Evolutionary conservation across 257 asterid species (phyloP), one percentile per base, ranked within the genome.

Genomic region (Solanum lycopersicoides): DNA sequence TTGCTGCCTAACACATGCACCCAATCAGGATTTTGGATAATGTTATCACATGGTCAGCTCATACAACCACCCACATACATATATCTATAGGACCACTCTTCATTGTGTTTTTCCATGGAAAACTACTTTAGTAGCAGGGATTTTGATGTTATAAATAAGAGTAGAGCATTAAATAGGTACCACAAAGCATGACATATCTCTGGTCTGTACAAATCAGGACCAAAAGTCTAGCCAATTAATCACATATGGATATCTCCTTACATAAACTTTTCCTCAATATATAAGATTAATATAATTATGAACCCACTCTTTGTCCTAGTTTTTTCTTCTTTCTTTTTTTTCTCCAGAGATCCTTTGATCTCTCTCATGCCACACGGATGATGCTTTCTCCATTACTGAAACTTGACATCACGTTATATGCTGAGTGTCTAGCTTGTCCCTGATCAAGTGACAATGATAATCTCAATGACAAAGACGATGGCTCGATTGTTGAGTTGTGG

Each of bases 391-490:
- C 94, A 88, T 88, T 91, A 12, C 75, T 90, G 89, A 92, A 90
- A 82, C 91, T 87, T 65, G 93, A 69, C 68, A 86, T 86, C 83
- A 63, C 87, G 83, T 84, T 90, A 89, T 87, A 90, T 76, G 86
- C 85, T 0, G 95, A 66, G 72, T 88, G 89, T 88, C 90, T 89
- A 28, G 85, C 15, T 87, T 91, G 97, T 87, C 83, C 90, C 60
- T 89, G 91, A 30, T 91, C 95, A 4, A 91, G 90, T 28, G 97
- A 93, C 56, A 96, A 91, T 6, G 98, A 92, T 35, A 96, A 89
- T 89, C 93, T 89, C 95, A 94, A 75, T 23, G 98, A 95, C 80
- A 95, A 30, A 1, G 90, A 88, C 6, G 92, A 63, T 42, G 93
- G 91, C 88, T 92, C 98, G 15, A 82, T 7, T 16, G 88, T 75